Evolutionary conservation across 108 stramenopile species (phyloP), one percentile per base, ranked within the genome.

Genomic region (Cyclotella kingstonii): DNA sequence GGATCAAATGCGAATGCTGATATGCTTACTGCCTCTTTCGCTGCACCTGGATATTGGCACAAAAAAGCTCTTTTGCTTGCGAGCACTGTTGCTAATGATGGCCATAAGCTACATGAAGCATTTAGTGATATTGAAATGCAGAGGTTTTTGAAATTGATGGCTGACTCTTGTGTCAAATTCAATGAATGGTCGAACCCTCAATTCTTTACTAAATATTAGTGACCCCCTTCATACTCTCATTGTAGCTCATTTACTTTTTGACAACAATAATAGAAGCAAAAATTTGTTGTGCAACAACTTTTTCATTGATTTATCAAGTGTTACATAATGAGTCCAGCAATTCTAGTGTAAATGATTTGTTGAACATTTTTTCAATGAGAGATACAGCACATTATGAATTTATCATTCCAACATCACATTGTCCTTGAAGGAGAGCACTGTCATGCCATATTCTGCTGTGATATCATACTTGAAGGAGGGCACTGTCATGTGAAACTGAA

Each of bases 31-130:
- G 46, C 52, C 12, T 78, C 74, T 40, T 61, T 50, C 4, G 54
- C 78, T 21, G 55, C 83, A 14, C 90, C 90, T 22, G 65, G 30
- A 8, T 78, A 82, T 54, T 91, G 90, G 90, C 60, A 84, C 31
- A 55, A 72, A 31, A 76, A 76, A 41, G 80, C 82, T 7, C 55
- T 84, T 36, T 80, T 78, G 23, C 39, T 91, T 30, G 72, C 78
- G 5, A 65, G 71, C 31, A 44, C 77, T 46, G 76, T 90, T 41
- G 85, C 84, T n/a, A 80, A 75, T 33, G 89, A 90, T 59, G 50
- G 49, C 23, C 54, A 86, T 47, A 66, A 43, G 15, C 73, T 89
- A 11, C 71, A 80, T 35, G 51, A 79, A 34, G 70, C 77, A 19
- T 63, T 81, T 19, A 34, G 47, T 11, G 46, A 55, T 17, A 43